Evolutionary conservation across 495 filamentous ascomycete species (phyloP).

Genomic region (Penicillium herquei): DNA sequence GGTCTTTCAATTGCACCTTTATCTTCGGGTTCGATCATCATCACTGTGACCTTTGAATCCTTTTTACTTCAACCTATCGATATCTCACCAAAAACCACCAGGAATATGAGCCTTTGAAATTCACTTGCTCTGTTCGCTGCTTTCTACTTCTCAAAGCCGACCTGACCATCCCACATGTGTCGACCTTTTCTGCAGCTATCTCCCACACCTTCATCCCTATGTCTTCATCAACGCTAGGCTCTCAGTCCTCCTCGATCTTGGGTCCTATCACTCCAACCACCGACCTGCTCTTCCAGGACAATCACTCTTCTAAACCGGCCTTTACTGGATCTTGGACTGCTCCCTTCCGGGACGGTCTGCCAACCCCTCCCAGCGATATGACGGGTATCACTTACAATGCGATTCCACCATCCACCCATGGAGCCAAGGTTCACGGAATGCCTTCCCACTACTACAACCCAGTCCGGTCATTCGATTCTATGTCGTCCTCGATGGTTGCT

Average conservation of each 20-base stretch:
- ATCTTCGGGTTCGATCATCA: background rate
- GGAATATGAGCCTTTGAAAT: conserved; percentile 2
- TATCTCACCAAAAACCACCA: background rate
- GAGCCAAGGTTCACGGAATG: conserved; percentile 30
- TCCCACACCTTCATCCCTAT: conserved; percentile 27
- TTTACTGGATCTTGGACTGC: conserved; percentile 33
- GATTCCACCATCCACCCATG: conserved; percentile 33
- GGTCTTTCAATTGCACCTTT: conserved; percentile 18
- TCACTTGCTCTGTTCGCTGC: conserved; percentile 2
- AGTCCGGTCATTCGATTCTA: conserved; percentile 25
- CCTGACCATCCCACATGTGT: conserved; percentile 22
- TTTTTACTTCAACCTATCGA: background rate
- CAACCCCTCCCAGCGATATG: conserved; percentile 53
- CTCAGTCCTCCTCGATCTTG: conserved; percentile 27
- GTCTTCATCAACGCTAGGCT: conserved; percentile 33
- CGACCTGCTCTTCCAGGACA: conserved; percentile 17
- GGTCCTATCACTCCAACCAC: conserved; percentile 30
- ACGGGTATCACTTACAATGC: conserved; percentile 44
- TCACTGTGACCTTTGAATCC: background rate
- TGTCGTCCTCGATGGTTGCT: conserved; percentile 25
- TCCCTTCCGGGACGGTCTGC: conserved; percentile 48
- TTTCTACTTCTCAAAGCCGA: background rate
- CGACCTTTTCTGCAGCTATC: conserved; percentile 9
- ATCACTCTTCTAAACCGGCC: conserved; percentile 16
- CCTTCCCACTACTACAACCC: conserved; percentile 29